Evolutionary conservation across 352 stramenopile genomes (phyloP).

Genomic region (Globisporangium polare): DNA sequence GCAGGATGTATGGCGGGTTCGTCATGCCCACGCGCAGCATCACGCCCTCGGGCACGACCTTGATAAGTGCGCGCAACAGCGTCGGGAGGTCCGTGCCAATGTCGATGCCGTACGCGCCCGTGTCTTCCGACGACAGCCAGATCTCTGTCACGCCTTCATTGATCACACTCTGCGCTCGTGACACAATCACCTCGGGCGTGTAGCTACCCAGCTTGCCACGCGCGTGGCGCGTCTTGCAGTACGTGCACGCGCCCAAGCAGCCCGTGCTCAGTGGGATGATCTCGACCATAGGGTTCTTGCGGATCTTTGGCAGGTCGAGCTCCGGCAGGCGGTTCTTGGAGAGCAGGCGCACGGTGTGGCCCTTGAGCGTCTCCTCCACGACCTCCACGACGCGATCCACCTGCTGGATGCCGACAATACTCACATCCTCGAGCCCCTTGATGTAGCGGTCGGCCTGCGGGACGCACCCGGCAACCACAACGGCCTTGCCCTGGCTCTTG

Average conservation of each 20-base stretch:
- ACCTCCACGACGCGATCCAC: slow-evolving; percentile 90
- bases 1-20: slow-evolving; percentile 90
- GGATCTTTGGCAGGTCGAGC: slow-evolving; percentile 90
- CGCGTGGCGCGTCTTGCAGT: slow-evolving; percentile 92
- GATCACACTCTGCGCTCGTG: slow-evolving; percentile 60
- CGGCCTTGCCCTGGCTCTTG: slow-evolving; percentile 69
- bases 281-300: slow-evolving; percentile 90
- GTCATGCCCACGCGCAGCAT: slow-evolving; percentile 93
- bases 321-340: slow-evolving; percentile 77
- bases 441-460: slow-evolving; percentile 86
- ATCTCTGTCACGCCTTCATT: slow-evolving; percentile 87
- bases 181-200: slow-evolving; percentile 69
- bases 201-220: slow-evolving; percentile 90
- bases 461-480: slow-evolving; percentile 91
- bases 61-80: slow-evolving; percentile 62
- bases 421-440: slow-evolving; percentile 80
- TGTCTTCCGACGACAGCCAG: slow-evolving; percentile 91
- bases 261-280: slow-evolving; percentile 91
- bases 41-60: slow-evolving; percentile 60
- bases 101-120: slow-evolving; percentile 90
- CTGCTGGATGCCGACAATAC: slow-evolving; percentile 89
- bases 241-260: slow-evolving; percentile 90
- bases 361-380: slow-evolving; percentile 90
- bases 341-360: slow-evolving; percentile 85
- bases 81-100: slow-evolving; percentile 75